phyloP scores from a whole-genome alignment of 1,284 basidiomycete species.

The Leccinum solheimii region DNA sequence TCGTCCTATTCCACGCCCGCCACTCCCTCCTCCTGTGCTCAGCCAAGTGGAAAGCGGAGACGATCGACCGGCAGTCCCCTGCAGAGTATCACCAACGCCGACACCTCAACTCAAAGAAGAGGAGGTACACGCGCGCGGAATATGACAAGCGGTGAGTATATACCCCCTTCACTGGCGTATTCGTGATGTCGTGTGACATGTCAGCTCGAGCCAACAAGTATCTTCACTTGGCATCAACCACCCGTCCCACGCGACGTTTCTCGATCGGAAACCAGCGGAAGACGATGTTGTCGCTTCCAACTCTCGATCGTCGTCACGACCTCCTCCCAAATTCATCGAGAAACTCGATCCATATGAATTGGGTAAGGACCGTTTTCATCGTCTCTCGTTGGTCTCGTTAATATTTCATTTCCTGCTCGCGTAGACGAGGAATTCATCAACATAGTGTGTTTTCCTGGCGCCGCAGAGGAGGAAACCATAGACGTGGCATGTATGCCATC shows the following conservation, averaged over 20 bases:
- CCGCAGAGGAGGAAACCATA: conserved; percentile 4
- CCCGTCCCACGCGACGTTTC: conserved; percentile 16
- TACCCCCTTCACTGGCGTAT: not conserved
- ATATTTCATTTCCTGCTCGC: not conserved
- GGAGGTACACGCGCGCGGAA: not conserved
- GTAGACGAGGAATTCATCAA: conserved; percentile 31
- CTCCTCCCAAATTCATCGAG: conserved; percentile 18
- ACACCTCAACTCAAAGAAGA: not conserved
- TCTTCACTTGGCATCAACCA: conserved; percentile 30
- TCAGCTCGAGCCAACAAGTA: conserved; percentile 5
- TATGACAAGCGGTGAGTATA: conserved; percentile 10
- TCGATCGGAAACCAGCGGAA: not conserved
- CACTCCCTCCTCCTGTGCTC: not conserved
- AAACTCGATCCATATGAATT: conserved; percentile 33
- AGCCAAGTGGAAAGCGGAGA: not conserved
- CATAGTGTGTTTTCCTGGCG: conserved; percentile 12
- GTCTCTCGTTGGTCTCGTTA: not conserved
- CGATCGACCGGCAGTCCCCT: not conserved
- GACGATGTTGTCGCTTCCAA: not conserved
- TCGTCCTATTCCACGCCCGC: conserved; percentile 32
- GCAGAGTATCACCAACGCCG: not conserved
- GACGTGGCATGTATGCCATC: not conserved
- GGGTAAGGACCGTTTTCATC: conserved; percentile 8
- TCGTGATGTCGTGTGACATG: not conserved
- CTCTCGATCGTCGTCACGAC: not conserved